Percentiles rank a stretch among this genome's conserved stretches.
These are phyloP conservation scores for Acanthamoeba polyphaga DNA, from an alignment of 208 protist species.

Conservation along the genomic window DNA sequence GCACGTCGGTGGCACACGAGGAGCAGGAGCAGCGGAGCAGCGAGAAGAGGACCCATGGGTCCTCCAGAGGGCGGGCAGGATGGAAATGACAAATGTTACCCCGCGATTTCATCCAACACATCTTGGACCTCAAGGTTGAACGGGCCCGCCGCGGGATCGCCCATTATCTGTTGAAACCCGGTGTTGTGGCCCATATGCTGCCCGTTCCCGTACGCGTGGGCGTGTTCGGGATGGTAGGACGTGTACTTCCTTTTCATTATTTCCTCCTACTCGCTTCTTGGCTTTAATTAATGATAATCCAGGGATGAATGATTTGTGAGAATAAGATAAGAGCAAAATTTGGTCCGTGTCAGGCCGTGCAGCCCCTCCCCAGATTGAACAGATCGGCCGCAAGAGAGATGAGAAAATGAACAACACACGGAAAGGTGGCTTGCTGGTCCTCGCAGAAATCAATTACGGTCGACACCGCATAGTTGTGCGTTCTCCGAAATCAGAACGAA, in stretches of 20 bases:
- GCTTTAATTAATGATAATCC: too few relatives aligned
- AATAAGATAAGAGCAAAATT: too few relatives aligned
- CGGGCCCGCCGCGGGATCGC: not conserved
- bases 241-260: not conserved
- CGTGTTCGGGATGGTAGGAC: not conserved
- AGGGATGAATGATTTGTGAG: too few relatives aligned
- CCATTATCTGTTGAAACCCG: too few relatives aligned
- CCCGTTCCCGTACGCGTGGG: not conserved
- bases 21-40: not conserved
- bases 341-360: too few relatives aligned
- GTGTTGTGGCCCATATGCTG: not conserved
- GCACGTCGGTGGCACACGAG: not conserved
- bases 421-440: too few relatives aligned
- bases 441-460: too few relatives aligned
- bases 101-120: constrained; percentile 55
- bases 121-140: constrained; percentile 50
- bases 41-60: not conserved
- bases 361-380: too few relatives aligned
- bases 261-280: too few relatives aligned
- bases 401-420: too few relatives aligned
- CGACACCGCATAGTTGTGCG: not conserved
- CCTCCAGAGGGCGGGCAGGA: not conserved
- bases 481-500: constrained; percentile 4
- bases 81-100: constrained; percentile 20
- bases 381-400: too few relatives aligned